Conservation (phyloP, 805 yeast genomes). For the Zygoascus tannicola region DNA sequence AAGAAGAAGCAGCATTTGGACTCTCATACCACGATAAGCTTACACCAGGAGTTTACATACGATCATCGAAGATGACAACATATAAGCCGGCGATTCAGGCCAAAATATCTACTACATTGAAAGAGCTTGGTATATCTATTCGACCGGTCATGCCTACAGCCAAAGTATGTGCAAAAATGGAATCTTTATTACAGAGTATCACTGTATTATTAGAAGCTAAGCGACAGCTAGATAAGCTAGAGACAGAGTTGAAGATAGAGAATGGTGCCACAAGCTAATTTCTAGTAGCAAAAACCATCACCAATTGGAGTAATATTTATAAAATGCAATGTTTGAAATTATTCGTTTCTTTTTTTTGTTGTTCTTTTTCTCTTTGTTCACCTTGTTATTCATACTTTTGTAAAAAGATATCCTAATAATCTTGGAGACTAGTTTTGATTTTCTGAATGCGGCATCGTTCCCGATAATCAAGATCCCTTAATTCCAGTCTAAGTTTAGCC, state of each 20-base stretch:
- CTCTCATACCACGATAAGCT: slow-evolving; percentile 53
- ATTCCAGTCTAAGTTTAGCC: not conserved
- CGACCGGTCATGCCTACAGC: slow-evolving; percentile 86
- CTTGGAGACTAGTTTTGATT: not conserved
- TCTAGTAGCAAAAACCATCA: too few species aligned
- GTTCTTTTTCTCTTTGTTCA: too few species aligned
- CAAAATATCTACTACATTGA: slow-evolving; percentile 50
- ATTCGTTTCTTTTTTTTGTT: too few species aligned
- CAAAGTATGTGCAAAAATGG: slow-evolving; percentile 66
- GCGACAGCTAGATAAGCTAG: slow-evolving; percentile 77
- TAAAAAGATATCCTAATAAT: too few species aligned
- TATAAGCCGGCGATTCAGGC: slow-evolving; percentile 69
- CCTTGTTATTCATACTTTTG: too few species aligned
- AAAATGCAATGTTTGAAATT: too few species aligned
- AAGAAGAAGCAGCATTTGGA: slow-evolving; percentile 82
- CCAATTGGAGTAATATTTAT: too few species aligned
- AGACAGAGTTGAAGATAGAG: slow-evolving; percentile 55
- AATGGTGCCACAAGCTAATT: not conserved
- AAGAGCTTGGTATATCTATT: slow-evolving; percentile 70
- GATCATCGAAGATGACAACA: slow-evolving; percentile 71
- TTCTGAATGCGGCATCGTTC: not conserved
- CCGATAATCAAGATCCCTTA: not conserved
- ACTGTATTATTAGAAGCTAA: slow-evolving; percentile 72
- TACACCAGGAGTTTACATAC: slow-evolving; percentile 66
- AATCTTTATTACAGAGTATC: slow-evolving; percentile 59